Percentiles rank a stretch among this genome's conserved stretches.
These are phyloP conservation scores for Candida loeiensis DNA, from an alignment of 805 yeast species.

Conservation along the genomic window DNA sequence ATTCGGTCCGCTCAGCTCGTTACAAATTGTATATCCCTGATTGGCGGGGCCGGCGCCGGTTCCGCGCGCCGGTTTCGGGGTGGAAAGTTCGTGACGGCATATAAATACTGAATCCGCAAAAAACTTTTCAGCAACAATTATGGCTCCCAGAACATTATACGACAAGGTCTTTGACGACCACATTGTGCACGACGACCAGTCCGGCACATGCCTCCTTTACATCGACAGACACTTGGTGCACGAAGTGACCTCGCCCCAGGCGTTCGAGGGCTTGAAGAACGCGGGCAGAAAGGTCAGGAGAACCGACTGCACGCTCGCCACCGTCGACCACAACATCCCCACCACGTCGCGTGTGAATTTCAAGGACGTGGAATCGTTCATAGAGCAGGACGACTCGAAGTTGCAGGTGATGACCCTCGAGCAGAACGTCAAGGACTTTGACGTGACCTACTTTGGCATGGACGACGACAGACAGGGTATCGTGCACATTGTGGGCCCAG, in stretches of 20 bases:
- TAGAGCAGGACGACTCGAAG: constrained; percentile 86
- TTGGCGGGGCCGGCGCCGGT: constrained; percentile 7
- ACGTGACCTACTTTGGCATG: constrained; percentile 92
- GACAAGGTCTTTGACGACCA: constrained; percentile 97
- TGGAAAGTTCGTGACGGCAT: not conserved
- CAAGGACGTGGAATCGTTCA: constrained; percentile 72
- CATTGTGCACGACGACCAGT: constrained; percentile 82
- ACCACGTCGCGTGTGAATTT: constrained; percentile 80
- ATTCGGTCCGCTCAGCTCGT: not conserved
- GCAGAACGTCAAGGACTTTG: constrained; percentile 86
- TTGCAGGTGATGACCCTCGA: constrained; percentile 90
- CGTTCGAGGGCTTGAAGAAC: constrained; percentile 89
- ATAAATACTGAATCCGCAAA: not conserved
- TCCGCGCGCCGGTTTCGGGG: constrained; percentile 9
- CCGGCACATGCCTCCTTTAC: constrained; percentile 81
- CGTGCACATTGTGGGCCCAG: constrained; percentile 98
- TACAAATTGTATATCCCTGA: not conserved
- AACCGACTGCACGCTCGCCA: constrained; percentile 87
- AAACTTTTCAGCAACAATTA: not conserved
- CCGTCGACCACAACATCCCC: constrained; percentile 97
- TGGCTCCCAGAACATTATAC: constrained; percentile 57
- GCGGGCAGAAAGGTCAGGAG: constrained; percentile 91
- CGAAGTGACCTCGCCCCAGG: constrained; percentile 99
- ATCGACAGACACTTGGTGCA: constrained; percentile 97
- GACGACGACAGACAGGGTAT: constrained; percentile 94